phyloP scores from a whole-genome alignment of 2,329 filamentous ascomycete genomes.

The Exserohilum rostratum region DNA sequence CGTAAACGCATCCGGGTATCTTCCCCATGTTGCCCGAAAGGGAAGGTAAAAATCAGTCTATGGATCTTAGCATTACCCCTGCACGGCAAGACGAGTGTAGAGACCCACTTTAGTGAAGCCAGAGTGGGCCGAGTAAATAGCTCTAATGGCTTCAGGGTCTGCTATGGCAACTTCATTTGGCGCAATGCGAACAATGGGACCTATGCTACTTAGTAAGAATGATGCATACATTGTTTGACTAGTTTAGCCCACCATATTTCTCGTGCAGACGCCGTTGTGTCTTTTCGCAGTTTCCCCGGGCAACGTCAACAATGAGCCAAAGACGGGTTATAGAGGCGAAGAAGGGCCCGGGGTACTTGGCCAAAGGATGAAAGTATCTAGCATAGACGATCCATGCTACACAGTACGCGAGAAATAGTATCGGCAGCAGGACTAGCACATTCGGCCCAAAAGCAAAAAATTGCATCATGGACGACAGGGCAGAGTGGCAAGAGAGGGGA shows the following conservation, averaged over 20 bases:
- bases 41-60: slow-evolving; percentile 12
- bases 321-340: slow-evolving; percentile 5
- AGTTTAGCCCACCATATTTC: background rate
- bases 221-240: background rate
- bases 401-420: background rate
- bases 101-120: background rate
- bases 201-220: background rate
- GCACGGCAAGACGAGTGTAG: fast-evolving
- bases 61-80: background rate
- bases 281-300: background rate
- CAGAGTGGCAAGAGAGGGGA: background rate
- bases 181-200: slow-evolving; percentile 9
- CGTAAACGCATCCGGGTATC: slow-evolving; percentile 8
- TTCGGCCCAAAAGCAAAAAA: background rate
- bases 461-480: background rate
- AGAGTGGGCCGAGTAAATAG: slow-evolving; percentile 2
- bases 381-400: background rate
- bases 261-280: slow-evolving; percentile 1
- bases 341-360: slow-evolving; percentile 8
- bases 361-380: slow-evolving; percentile 1
- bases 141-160: slow-evolving; percentile 7
- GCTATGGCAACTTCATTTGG: slow-evolving; percentile 12
- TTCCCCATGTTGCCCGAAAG: slow-evolving; percentile 2
- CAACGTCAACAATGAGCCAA: slow-evolving; percentile 4
- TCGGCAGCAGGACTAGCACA: background rate